A percentile compares a stretch with the other conserved stretches of the same genome.
Conservation (phyloP, 805 yeast species). For the Candida taoyuanica region DNA sequence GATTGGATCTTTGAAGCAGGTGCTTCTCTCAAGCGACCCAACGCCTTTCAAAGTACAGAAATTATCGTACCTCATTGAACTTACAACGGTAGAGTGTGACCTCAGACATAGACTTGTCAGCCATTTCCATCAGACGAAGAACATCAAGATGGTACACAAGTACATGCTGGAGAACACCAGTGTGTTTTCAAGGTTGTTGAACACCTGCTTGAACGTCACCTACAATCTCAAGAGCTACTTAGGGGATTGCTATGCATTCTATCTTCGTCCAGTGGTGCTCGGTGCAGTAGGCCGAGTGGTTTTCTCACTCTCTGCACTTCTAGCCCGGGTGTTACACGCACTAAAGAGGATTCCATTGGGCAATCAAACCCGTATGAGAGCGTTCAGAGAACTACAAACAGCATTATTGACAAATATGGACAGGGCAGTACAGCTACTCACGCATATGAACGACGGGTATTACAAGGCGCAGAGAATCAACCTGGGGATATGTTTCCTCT, state of each 20-base stretch:
- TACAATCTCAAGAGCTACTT: conserved; percentile 32
- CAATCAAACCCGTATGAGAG: background rate
- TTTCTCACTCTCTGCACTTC: background rate
- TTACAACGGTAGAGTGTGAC: conserved; percentile 28
- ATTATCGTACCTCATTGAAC: conserved; percentile 22
- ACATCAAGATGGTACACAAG: conserved; percentile 30
- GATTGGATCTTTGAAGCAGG: conserved; percentile 23
- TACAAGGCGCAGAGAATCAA: conserved; percentile 18
- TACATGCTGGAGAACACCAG: conserved; percentile 30
- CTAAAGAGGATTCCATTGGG: conserved; percentile 2
- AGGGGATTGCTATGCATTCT: conserved; percentile 5
- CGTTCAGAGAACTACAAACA: conserved; percentile 1
- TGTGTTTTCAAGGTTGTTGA: conserved; percentile 28
- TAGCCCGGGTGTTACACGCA: conserved; percentile 4
- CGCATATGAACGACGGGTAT: conserved; percentile 6
- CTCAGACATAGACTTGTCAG: conserved; percentile 34
- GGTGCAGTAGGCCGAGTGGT: background rate
- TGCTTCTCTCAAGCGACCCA: conserved; percentile 6
- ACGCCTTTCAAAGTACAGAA: conserved; percentile 22
- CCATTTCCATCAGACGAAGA: conserved; percentile 34
- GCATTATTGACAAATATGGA: conserved; percentile 2
- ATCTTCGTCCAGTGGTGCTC: conserved; percentile 4
- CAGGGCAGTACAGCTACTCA: background rate
- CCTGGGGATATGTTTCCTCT: conserved; percentile 15
- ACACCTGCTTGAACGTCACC: conserved; percentile 31